Evolutionary conservation across 176 grass and related monocot species (phyloP).

Genomic region (Sorghum bicolor): Sorghum_bicolor_NCBIv3 NC_012878.2:52232501-52233000

Average conservation of each 20-base stretch:
- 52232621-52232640: background rate
- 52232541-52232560: conserved; percentile 19
- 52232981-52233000: background rate
- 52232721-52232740: conserved; percentile 43
- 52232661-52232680: background rate
- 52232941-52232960: background rate
- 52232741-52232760: conserved; percentile 28
- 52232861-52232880: background rate
- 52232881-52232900: background rate
- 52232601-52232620: conserved; percentile 34
- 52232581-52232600: conserved; percentile 67
- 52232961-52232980: background rate
- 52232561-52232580: conserved; percentile 44
- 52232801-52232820: conserved; percentile 34
- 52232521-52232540: background rate
- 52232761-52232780: conserved; percentile 58
- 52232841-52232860: background rate
- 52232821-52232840: background rate
- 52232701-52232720: conserved; percentile 27
- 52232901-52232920: background rate
- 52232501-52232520: background rate
- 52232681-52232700: background rate
- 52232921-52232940: background rate
- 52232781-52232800: conserved; percentile 61
- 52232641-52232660: background rate